phyloP scores from a whole-genome alignment of 768 basidiomycete species.

The Leucocoprinus leucothites region DNA sequence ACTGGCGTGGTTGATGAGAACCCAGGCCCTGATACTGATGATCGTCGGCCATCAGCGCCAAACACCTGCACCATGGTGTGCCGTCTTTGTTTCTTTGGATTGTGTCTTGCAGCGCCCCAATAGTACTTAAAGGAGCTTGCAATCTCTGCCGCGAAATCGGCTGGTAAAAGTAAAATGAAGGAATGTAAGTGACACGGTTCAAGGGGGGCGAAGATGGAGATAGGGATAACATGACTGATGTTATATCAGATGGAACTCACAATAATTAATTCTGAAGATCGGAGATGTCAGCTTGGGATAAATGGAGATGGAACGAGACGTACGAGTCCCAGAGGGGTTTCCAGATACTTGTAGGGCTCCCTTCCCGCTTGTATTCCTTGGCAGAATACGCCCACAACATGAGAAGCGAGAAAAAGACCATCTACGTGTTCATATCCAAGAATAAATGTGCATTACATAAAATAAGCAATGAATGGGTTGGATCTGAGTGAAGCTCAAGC shows the following conservation, averaged over 20 bases:
- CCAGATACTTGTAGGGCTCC: constrained; percentile 53
- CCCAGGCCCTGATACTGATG: neutral
- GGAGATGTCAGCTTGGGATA: neutral
- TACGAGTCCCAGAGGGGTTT: constrained; percentile 71
- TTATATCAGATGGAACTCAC: constrained; percentile 15
- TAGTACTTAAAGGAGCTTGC: constrained; percentile 60
- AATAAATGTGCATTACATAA: neutral
- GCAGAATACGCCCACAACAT: constrained; percentile 86
- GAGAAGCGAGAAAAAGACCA: constrained; percentile 73
- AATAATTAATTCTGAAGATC: constrained; percentile 26
- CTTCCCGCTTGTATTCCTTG: constrained; percentile 58
- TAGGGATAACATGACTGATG: neutral
- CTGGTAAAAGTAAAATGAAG: constrained; percentile 24
- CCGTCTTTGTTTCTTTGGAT: constrained; percentile 10
- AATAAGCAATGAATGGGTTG: neutral
- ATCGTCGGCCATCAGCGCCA: constrained; percentile 22
- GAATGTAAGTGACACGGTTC: neutral
- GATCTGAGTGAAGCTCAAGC: constrained; percentile 1
- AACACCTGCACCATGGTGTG: constrained; percentile 37
- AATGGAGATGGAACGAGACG: constrained; percentile 20
- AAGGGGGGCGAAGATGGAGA: neutral
- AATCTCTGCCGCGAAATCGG: constrained; percentile 70
- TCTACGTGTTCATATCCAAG: constrained; percentile 38
- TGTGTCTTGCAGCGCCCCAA: constrained; percentile 15
- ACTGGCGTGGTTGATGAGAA: neutral